Percentiles rank a stretch among this genome's conserved stretches.
Evolutionary conservation across 306 rosid species (phyloP).

Genomic region (Benincasa hispida): DNA sequence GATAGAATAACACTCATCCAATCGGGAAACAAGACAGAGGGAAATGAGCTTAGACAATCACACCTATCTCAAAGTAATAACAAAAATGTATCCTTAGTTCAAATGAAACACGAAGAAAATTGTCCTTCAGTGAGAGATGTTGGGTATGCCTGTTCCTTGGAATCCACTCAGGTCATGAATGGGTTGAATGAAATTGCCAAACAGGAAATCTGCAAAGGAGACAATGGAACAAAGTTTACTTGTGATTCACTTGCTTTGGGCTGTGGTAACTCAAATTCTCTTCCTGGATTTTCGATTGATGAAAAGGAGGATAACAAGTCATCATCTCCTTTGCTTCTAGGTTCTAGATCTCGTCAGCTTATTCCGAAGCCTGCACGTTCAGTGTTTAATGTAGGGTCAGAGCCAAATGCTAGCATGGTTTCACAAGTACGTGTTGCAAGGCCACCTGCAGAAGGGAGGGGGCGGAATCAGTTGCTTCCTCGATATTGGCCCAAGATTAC

Average conservation of each 20-base stretch:
- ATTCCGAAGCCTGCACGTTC: constrained; percentile 83
- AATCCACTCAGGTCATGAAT: constrained; percentile 32
- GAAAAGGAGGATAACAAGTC: constrained; percentile 56
- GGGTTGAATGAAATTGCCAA: constrained; percentile 51
- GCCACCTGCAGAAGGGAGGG: constrained; percentile 99
- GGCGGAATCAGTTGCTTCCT: constrained; percentile 94
- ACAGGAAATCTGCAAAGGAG: constrained; percentile 39
- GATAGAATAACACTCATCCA: constrained; percentile 31
- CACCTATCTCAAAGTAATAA: constrained; percentile 47
- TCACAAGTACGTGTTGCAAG: constrained; percentile 93
- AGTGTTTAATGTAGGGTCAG: constrained; percentile 42
- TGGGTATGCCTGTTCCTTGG: constrained; percentile 37
- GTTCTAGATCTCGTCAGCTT: constrained; percentile 66
- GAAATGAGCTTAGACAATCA: constrained; percentile 49
- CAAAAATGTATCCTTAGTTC: constrained; percentile 32
- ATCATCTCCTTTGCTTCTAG: constrained; percentile 42
- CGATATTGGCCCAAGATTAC: constrained; percentile 99
- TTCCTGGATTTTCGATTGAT: constrained; percentile 30
- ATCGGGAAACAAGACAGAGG: constrained; percentile 29
- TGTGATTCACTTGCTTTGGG: constrained; percentile 60
- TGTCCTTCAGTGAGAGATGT: constrained; percentile 34
- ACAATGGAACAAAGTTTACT: constrained; percentile 34
- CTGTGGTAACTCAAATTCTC: constrained; percentile 38
- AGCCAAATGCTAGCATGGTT: constrained; percentile 41
- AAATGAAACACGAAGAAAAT: constrained; percentile 50